Conservation (phyloP, 1,139 yeast species). For the Nakaseomyces kungkrabaensis region DNA sequence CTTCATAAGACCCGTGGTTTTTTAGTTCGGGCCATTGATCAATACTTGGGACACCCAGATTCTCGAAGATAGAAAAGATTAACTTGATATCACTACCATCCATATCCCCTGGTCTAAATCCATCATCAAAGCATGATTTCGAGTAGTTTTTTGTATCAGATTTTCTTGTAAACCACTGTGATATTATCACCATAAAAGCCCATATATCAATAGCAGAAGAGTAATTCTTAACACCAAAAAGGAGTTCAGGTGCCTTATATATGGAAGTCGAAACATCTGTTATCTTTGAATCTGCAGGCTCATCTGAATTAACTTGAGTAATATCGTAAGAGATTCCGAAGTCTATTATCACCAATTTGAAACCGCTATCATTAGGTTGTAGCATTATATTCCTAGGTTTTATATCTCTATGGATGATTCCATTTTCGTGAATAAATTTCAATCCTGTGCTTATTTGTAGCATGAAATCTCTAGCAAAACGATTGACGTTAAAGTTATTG, state of each 20-base stretch:
- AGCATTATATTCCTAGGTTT: conserved; percentile 74
- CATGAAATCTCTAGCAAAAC: conserved; percentile 30
- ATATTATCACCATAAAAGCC: conserved; percentile 62
- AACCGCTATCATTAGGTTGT: conserved; percentile 7
- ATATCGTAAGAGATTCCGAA: conserved; percentile 63
- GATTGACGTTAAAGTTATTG: conserved; percentile 16
- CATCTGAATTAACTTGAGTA: conserved; percentile 30
- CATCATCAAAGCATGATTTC: conserved; percentile 26
- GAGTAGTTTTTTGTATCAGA: conserved; percentile 32
- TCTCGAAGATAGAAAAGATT: conserved; percentile 48
- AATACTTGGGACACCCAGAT: conserved; percentile 59
- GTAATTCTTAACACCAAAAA: conserved; percentile 61
- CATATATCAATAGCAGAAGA: conserved; percentile 63
- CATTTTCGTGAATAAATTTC: conserved; percentile 40
- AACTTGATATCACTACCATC: conserved; percentile 54
- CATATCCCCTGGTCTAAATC: conserved; percentile 29
- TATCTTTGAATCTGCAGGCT: conserved; percentile 39
- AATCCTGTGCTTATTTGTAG: conserved; percentile 42
- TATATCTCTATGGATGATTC: conserved; percentile 80
- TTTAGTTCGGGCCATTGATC: conserved; percentile 40
- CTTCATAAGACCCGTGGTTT: conserved; percentile 34
- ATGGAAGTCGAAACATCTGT: conserved; percentile 69
- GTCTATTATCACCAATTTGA: conserved; percentile 49
- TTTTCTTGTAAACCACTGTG: conserved; percentile 45
- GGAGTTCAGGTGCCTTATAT: conserved; percentile 77